Evolutionary conservation across 164 flowering plant genomes (phyloP).

Genomic region (Vitis rotundifolia): DNA sequence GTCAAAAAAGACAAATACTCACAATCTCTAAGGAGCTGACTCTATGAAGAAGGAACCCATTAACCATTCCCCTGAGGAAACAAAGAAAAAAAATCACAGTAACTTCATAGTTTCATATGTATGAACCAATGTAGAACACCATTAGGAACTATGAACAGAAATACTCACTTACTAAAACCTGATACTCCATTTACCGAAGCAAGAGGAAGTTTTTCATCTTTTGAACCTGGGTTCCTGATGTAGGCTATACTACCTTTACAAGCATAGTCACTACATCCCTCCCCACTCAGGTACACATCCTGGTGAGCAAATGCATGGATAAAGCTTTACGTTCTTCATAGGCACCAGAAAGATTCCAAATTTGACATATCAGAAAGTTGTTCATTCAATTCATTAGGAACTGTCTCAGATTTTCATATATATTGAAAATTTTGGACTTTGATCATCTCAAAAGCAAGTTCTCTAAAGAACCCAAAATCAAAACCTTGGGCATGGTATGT

Average conservation of each 20-base stretch:
- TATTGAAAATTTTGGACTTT: too few species aligned
- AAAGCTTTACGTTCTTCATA: not conserved
- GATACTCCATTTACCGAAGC: constrained; percentile 17
- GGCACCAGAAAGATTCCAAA: not conserved
- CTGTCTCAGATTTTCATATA: too few species aligned
- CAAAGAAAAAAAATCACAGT: not conserved
- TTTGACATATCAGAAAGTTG: not conserved
- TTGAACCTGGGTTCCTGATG: constrained; percentile 33
- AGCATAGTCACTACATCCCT: constrained; percentile 33
- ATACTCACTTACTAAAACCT: constrained; percentile 24
- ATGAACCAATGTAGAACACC: not conserved
- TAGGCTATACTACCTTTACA: constrained; percentile 29
- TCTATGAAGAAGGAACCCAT: constrained; percentile 66
- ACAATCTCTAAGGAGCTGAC: constrained; percentile 63
- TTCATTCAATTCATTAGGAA: too few species aligned
- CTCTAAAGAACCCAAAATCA: too few species aligned
- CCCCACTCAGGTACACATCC: constrained; percentile 62
- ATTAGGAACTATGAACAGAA: not conserved
- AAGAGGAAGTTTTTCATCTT: constrained; percentile 11
- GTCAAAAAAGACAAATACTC: constrained; percentile 18
- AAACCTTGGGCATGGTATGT: too few species aligned
- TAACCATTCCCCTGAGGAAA: constrained; percentile 31
- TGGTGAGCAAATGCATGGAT: constrained; percentile 14
- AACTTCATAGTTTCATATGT: not conserved
- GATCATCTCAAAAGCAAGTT: too few species aligned